phyloP scores from a whole-genome alignment of 495 filamentous ascomycete genomes.

The Hypoxylon fragiforme region DNA sequence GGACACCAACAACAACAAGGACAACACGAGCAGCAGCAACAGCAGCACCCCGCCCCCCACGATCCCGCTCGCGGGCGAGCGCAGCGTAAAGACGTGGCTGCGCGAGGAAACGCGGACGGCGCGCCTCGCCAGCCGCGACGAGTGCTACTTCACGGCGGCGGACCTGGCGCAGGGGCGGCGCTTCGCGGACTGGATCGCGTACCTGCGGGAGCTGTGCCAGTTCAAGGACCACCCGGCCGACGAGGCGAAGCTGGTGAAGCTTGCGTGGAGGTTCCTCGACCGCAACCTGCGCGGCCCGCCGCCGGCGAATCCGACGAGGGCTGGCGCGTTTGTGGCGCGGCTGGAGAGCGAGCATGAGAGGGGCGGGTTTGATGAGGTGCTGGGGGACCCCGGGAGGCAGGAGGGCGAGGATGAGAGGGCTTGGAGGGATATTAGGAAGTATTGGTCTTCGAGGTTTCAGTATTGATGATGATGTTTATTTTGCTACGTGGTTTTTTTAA shows the following conservation, averaged over 20 bases:
- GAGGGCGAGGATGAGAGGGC: conserved; percentile 24
- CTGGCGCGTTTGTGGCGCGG: conserved; percentile 17
- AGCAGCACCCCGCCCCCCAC: too few species aligned
- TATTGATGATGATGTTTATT: not conserved
- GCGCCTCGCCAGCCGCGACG: conserved; percentile 7
- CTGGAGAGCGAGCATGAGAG: conserved; percentile 6
- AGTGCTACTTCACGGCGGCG: conserved; percentile 24
- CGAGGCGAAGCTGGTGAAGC: conserved; percentile 24
- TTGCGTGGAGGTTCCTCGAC: conserved; percentile 35
- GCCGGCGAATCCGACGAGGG: conserved; percentile 9
- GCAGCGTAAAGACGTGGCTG: conserved; percentile 14
- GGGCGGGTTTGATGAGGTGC: conserved; percentile 17
- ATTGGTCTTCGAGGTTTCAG: conserved; percentile 27
- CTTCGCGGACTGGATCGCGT: conserved; percentile 28
- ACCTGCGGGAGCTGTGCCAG: conserved; percentile 15
- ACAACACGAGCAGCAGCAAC: too few species aligned
- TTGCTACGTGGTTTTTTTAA: too few species aligned
- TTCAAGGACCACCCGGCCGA: conserved; percentile 28
- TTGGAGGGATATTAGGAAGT: conserved; percentile 21
- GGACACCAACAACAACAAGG: too few species aligned
- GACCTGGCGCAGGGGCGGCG: conserved; percentile 13
- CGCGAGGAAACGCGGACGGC: conserved; percentile 18
- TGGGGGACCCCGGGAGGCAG: conserved; percentile 14
- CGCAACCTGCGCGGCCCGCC: conserved; percentile 25
- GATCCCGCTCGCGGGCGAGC: conserved; percentile 22